These are phyloP conservation scores for Macaranga tanarius DNA, from an alignment of 441 rosid genomes.

Conservation along the genomic window DNA sequence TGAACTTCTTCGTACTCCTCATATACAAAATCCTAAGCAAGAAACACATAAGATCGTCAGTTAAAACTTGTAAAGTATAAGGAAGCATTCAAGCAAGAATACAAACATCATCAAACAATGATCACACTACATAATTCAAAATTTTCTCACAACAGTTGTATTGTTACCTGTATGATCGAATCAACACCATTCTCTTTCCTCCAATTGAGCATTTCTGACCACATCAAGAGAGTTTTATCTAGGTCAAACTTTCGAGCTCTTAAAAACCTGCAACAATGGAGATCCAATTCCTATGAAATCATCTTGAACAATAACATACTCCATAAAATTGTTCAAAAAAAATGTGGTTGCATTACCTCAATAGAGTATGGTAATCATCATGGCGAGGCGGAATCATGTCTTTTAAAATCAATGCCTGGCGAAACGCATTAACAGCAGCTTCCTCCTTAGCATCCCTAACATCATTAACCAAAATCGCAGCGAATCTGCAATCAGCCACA, in stretches of 20 bases:
- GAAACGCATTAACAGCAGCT: conserved; percentile 62
- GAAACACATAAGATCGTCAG: conserved; percentile 8
- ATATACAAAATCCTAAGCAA: conserved; percentile 76
- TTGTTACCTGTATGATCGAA: conserved; percentile 70
- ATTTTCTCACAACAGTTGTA: conserved; percentile 11
- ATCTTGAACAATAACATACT: too few species aligned
- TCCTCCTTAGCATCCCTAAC: conserved; percentile 78
- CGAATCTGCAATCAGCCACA: conserved; percentile 54
- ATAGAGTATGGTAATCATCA: conserved; percentile 83
- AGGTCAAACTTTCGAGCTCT: conserved; percentile 84
- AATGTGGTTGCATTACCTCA: conserved; percentile 47
- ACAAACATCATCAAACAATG: conserved; percentile 8
- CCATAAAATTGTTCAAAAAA: too few species aligned
- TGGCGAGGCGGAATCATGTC: conserved; percentile 70
- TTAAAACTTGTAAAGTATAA: conserved; percentile 11
- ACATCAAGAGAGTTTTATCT: conserved; percentile 79
- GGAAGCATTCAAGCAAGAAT: neutral
- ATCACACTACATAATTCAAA: conserved; percentile 1
- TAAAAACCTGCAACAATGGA: conserved; percentile 54
- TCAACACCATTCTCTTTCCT: conserved; percentile 76
- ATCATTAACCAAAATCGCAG: conserved; percentile 66
- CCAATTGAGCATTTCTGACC: conserved; percentile 95
- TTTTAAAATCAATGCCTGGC: conserved; percentile 55
- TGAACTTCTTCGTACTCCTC: conserved; percentile 76
- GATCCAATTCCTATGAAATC: conserved; percentile 11